These are phyloP conservation scores for Amanita jacksonii DNA, from an alignment of 768 basidiomycete genomes.

Conservation along the genomic window DNA sequence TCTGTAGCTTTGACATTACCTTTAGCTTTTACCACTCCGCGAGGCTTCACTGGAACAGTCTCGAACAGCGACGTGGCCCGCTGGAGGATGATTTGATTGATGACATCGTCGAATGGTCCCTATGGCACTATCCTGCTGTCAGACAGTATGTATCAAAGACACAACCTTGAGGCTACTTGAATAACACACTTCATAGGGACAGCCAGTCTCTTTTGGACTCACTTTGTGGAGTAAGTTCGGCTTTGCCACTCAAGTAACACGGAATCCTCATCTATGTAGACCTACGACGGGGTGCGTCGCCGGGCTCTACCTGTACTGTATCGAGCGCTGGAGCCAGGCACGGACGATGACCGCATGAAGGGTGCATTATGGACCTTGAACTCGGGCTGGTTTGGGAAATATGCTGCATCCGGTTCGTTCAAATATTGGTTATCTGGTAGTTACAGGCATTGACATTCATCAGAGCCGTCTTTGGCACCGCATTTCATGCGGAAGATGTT, in stretches of 20 bases:
- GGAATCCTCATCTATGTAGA: conserved; percentile 22
- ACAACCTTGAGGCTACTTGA: neutral
- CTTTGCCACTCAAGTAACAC: neutral
- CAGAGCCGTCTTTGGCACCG: conserved; percentile 57
- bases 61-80: conserved; percentile 52
- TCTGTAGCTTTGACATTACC: neutral
- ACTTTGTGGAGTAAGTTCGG: conserved; percentile 33
- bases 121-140: conserved; percentile 64
- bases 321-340: conserved; percentile 50
- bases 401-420: conserved; percentile 34
- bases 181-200: conserved; percentile 22
- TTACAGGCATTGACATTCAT: conserved; percentile 11
- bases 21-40: conserved; percentile 55
- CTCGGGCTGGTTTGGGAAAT: conserved; percentile 50
- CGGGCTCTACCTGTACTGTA: conserved; percentile 55
- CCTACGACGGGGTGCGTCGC: conserved; percentile 59
- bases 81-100: conserved; percentile 59
- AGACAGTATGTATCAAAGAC: conserved; percentile 28
- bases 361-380: conserved; percentile 79
- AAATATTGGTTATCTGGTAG: no score
- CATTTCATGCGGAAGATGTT: conserved; percentile 56
- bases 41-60: conserved; percentile 61
- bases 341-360: conserved; percentile 88
- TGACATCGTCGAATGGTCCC: conserved; percentile 64
- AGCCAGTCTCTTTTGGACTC: conserved; percentile 42